A percentile compares a stretch with the other conserved stretches of the same genome.
phyloP scores from a whole-genome alignment of 2,329 filamentous ascomycete species.

The Colletotrichum sp. region DNA sequence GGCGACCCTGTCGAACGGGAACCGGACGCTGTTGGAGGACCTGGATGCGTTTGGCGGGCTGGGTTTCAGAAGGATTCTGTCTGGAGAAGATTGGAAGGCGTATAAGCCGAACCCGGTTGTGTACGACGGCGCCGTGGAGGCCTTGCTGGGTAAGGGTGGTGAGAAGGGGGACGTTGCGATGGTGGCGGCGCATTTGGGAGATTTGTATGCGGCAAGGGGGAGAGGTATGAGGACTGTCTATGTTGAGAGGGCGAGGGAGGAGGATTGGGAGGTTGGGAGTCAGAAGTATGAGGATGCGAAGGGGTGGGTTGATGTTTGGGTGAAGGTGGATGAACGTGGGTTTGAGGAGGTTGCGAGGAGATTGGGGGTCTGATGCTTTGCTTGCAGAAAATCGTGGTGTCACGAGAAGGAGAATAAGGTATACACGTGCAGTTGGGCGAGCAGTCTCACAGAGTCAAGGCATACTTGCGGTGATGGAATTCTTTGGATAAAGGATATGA shows the following conservation, averaged over 20 bases:
- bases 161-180: slow-evolving; percentile 70
- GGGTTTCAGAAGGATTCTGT: slow-evolving; percentile 67
- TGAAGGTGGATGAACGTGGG: slow-evolving; percentile 35
- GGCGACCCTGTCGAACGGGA: slow-evolving; percentile 78
- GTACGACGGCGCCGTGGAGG: slow-evolving; percentile 71
- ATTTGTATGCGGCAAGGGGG: slow-evolving; percentile 69
- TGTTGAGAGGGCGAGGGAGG: slow-evolving; percentile 72
- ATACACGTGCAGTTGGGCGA: background rate
- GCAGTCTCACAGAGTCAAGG: background rate
- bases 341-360: slow-evolving; percentile 33
- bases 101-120: slow-evolving; percentile 76
- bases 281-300: slow-evolving; percentile 57
- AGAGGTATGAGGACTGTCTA: slow-evolving; percentile 75
- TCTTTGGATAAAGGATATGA: background rate
- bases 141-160: slow-evolving; percentile 49
- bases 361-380: slow-evolving; percentile 20
- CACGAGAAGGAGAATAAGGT: background rate
- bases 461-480: background rate
- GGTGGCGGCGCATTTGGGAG: slow-evolving; percentile 77
- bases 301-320: slow-evolving; percentile 45
- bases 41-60: slow-evolving; percentile 63
- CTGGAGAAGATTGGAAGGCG: slow-evolving; percentile 71
- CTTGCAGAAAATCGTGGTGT: background rate
- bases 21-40: slow-evolving; percentile 69
- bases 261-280: slow-evolving; percentile 60